Evolutionary conservation across 768 basidiomycete species (phyloP).

Genomic region (Psilocybe sp.): DNA sequence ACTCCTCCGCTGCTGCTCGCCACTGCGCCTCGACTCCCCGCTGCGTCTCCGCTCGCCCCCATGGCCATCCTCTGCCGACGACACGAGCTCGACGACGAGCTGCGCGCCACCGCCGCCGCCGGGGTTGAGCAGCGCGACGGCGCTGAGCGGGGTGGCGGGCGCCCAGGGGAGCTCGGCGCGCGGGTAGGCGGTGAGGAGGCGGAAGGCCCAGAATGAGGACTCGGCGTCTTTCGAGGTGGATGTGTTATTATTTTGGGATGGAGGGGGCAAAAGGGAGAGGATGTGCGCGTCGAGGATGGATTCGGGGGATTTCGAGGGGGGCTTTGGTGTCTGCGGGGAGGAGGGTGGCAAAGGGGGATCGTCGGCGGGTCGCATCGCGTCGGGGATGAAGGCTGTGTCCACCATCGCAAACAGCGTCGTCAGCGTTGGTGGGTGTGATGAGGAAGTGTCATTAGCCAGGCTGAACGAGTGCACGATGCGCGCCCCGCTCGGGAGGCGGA

Average conservation of each 20-base stretch:
- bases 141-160: constrained; percentile 33
- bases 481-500: constrained; percentile 55
- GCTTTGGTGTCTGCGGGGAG: neutral
- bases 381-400: constrained; percentile 56
- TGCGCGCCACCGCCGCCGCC: constrained; percentile 50
- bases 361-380: constrained; percentile 28
- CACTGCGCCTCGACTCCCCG: too few relatives aligned
- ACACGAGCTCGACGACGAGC: constrained; percentile 57
- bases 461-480: constrained; percentile 60
- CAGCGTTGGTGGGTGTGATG: constrained; percentile 31
- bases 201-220: constrained; percentile 72
- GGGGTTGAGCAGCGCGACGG: constrained; percentile 38
- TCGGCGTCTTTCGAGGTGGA: constrained; percentile 21
- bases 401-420: constrained; percentile 72
- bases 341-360: constrained; percentile 33
- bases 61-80: too few relatives aligned
- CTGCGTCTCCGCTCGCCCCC: too few relatives aligned
- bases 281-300: constrained; percentile 3
- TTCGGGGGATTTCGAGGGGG: neutral
- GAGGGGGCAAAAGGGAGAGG: neutral
- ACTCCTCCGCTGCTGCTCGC: too few relatives aligned
- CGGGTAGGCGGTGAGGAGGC: constrained; percentile 67
- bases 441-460: constrained; percentile 15
- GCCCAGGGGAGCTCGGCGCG: constrained; percentile 58
- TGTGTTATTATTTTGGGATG: constrained; percentile 35